Conservation (phyloP, 768 basidiomycete genomes). For the Lactarius sanguifluus region DNA sequence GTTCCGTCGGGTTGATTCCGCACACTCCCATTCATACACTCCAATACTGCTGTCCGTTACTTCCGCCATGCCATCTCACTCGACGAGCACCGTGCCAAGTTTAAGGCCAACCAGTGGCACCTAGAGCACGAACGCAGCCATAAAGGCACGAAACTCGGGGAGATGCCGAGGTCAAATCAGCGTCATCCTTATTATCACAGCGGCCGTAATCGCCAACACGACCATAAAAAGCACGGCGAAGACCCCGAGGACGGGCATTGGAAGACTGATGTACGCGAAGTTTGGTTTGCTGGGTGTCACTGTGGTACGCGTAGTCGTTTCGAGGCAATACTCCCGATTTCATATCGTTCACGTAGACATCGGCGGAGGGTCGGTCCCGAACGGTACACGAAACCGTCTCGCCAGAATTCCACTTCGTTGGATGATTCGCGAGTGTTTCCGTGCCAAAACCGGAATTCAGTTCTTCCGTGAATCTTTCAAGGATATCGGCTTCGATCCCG, state of each 20-base stretch:
- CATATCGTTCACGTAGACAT: conserved; percentile 48
- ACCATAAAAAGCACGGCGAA: conserved; percentile 36
- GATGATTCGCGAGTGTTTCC: conserved; percentile 53
- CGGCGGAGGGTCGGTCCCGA: conserved; percentile 67
- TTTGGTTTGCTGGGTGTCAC: conserved; percentile 80
- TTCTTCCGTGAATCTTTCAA: conserved; percentile 36
- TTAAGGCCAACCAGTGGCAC: conserved; percentile 39
- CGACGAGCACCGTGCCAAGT: conserved; percentile 65
- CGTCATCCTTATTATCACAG: conserved; percentile 28
- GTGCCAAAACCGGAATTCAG: conserved; percentile 46
- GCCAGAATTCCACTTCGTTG: conserved; percentile 69
- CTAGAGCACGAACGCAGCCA: conserved; percentile 38
- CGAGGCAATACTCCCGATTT: neutral
- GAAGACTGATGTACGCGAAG: conserved; percentile 67
- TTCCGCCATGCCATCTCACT: conserved; percentile 74
- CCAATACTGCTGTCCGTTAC: conserved; percentile 56
- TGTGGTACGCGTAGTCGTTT: conserved; percentile 47
- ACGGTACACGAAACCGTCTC: conserved; percentile 56
- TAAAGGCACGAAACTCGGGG: conserved; percentile 49
- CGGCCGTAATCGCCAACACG: conserved; percentile 29
- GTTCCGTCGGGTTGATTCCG: conserved; percentile 64
- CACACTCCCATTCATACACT: conserved; percentile 64
- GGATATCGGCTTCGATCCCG: conserved; percentile 37
- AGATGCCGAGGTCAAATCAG: conserved; percentile 44
- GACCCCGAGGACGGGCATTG: conserved; percentile 38